Evolutionary conservation across 108 stramenopile species (phyloP).

Genomic region (Tribonema minus): DNA sequence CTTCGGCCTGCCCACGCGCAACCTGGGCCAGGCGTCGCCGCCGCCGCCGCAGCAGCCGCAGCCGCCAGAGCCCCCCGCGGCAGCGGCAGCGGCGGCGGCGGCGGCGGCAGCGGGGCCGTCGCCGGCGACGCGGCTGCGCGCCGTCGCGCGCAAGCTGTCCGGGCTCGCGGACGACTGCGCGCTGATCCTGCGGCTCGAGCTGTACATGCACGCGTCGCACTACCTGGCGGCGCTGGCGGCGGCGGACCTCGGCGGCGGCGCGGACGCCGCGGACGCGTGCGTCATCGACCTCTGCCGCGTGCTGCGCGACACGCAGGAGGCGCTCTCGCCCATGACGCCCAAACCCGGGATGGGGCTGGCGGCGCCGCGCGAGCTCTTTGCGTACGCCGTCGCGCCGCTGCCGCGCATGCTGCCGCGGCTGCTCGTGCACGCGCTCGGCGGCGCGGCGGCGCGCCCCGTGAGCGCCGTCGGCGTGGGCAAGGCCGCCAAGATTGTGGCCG

Average conservation of each 20-base stretch:
- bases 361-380: constrained; percentile 5
- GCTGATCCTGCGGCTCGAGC: constrained; percentile 28
- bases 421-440: constrained; percentile 5
- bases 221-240: constrained; percentile 29
- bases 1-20: too few relatives aligned
- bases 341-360: constrained; percentile 13
- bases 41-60: not conserved
- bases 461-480: constrained; percentile 28
- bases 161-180: constrained; percentile 23
- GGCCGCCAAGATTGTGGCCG: constrained; percentile 19
- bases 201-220: not conserved
- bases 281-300: constrained; percentile 18
- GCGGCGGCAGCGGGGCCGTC: not conserved
- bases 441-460: constrained; percentile 1
- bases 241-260: constrained; percentile 13
- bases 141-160: constrained; percentile 8
- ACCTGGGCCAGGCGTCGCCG: not conserved
- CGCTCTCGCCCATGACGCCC: constrained; percentile 13
- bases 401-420: constrained; percentile 28
- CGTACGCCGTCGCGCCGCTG: constrained; percentile 23
- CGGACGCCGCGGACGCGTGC: constrained; percentile 24
- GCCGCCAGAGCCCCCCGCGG: not conserved
- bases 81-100: not conserved
- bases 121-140: constrained; percentile 7
- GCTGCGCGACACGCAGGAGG: constrained; percentile 26